phyloP scores from a whole-genome alignment of 192 early-diverging fungal species.

The Linnemannia exigua region DNA sequence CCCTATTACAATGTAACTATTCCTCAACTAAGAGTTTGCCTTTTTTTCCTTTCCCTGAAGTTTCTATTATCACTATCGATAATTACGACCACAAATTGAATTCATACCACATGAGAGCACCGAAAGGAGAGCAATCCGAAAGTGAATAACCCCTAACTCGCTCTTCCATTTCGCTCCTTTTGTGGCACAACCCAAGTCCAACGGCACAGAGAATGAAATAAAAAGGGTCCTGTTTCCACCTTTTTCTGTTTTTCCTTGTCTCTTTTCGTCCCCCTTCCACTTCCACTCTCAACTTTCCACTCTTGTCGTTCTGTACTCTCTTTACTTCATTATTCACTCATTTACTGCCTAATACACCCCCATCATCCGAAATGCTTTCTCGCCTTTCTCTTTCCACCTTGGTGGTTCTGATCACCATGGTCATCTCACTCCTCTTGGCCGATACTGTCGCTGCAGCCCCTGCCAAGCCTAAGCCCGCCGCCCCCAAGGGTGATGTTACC shows the following conservation, averaged over 20 bases:
- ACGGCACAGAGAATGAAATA: neutral
- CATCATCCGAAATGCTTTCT: slow-evolving; percentile 1
- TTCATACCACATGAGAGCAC: neutral
- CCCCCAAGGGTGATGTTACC: slow-evolving; percentile 21
- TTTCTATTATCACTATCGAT: neutral
- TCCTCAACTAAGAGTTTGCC: no score
- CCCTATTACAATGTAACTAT: no score
- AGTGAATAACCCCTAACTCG: neutral
- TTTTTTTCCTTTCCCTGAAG: neutral
- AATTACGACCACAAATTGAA: neutral
- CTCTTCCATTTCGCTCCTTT: neutral
- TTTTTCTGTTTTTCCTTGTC: neutral
- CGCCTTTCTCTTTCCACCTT: slow-evolving; percentile 20
- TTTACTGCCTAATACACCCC: neutral
- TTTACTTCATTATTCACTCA: no score
- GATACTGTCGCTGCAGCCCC: slow-evolving; percentile 16
- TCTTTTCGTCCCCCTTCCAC: slow-evolving; percentile 9
- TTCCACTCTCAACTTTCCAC: neutral
- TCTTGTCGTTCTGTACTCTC: neutral
- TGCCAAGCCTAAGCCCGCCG: slow-evolving; percentile 30
- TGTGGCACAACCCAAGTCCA: neutral
- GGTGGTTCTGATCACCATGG: slow-evolving; percentile 33
- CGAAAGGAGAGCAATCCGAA: neutral
- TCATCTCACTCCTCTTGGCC: slow-evolving; percentile 23
- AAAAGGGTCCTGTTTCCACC: neutral